These are phyloP conservation scores for Flagelloscypha sp. DNA, from an alignment of 768 basidiomycete genomes.

Conservation along the genomic window DNA sequence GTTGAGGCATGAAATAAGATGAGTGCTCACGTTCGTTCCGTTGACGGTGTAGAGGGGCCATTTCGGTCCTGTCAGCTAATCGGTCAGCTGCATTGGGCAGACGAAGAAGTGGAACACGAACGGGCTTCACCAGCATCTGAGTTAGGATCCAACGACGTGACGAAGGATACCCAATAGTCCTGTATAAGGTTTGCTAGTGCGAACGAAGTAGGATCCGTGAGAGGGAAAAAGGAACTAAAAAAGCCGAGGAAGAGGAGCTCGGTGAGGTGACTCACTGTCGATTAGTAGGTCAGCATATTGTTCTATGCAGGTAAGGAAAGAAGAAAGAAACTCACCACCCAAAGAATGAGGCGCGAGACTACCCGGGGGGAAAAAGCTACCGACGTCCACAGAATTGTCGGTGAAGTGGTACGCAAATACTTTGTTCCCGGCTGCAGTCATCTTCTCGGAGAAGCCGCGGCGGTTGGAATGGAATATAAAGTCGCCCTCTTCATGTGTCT, in stretches of 20 bases:
- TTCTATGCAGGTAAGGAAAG: too few relatives aligned
- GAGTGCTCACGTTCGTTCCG: background rate
- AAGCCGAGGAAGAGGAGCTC: constrained; percentile 12
- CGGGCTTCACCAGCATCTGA: constrained; percentile 10
- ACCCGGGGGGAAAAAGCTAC: constrained; percentile 3
- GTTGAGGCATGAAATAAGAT: background rate
- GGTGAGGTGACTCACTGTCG: constrained; percentile 10
- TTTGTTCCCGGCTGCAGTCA: constrained; percentile 3
- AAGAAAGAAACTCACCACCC: too few relatives aligned
- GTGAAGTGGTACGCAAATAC: constrained; percentile 13
- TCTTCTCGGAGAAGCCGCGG: constrained; percentile 6
- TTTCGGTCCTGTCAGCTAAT: constrained; percentile 1
- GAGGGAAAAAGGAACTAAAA: constrained; percentile 2
- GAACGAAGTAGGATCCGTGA: constrained; percentile 5
- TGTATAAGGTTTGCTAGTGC: constrained; percentile 9
- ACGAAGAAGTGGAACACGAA: constrained; percentile 1
- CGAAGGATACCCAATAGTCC: constrained; percentile 18
- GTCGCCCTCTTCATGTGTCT: constrained; percentile 16
- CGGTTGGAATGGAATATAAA: constrained; percentile 12
- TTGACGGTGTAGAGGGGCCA: constrained; percentile 2
- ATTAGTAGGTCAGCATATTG: too few relatives aligned
- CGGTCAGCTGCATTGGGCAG: background rate
- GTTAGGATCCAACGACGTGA: constrained; percentile 11
- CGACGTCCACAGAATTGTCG: constrained; percentile 11
- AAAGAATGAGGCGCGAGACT: too few relatives aligned